Conservation (phyloP, 768 basidiomycete species). For the Tulasnella sp. region DNA sequence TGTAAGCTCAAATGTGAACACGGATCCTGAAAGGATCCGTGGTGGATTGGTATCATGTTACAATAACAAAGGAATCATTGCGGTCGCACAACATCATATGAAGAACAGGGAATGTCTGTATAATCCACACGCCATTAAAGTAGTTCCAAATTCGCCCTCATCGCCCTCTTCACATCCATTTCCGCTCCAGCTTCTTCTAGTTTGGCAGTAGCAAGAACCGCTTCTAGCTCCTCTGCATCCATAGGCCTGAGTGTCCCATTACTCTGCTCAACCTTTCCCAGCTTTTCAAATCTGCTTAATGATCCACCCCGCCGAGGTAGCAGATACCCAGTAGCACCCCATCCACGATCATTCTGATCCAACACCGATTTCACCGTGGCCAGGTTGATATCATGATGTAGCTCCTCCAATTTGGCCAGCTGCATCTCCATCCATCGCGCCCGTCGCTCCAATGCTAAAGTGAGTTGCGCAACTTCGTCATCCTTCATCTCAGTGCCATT, state of each 20-base stretch:
- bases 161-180: conserved; percentile 57
- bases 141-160: conserved; percentile 32
- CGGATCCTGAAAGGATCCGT: too few species aligned
- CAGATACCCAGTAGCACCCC: conserved; percentile 46
- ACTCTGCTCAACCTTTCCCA: conserved; percentile 39
- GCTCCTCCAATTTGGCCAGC: conserved; percentile 73
- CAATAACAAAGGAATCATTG: too few species aligned
- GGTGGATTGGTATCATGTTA: too few species aligned
- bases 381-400: conserved; percentile 81
- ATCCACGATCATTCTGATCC: conserved; percentile 72
- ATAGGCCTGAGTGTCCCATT: conserved; percentile 36
- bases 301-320: not conserved
- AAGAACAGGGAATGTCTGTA: too few species aligned
- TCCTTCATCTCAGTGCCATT: conserved; percentile 47
- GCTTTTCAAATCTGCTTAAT: conserved; percentile 24
- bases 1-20: too few species aligned
- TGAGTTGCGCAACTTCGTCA: conserved; percentile 75
- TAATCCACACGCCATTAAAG: too few species aligned
- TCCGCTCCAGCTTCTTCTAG: conserved; percentile 61
- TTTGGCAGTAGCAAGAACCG: conserved; percentile 55
- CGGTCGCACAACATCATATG: too few species aligned
- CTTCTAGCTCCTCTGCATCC: conserved; percentile 60
- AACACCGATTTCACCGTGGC: conserved; percentile 74
- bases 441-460: conserved; percentile 72
- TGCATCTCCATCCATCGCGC: conserved; percentile 91